phyloP scores from a whole-genome alignment of 2,329 filamentous ascomycete species.

The Fusarium vanettenii region DNA sequence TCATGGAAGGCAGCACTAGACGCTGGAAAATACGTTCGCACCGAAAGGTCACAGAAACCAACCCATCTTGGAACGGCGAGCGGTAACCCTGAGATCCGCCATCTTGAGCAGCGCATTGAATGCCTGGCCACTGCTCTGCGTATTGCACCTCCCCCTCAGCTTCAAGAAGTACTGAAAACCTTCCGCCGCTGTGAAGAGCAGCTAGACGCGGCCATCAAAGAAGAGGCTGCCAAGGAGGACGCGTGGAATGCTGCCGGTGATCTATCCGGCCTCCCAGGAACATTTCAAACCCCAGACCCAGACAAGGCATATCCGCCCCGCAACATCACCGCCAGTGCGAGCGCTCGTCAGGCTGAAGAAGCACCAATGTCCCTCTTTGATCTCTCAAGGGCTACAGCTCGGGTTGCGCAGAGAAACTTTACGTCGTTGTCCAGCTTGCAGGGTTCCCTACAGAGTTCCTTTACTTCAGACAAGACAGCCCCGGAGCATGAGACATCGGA shows the following conservation, averaged over 20 bases:
- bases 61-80: slow-evolving; percentile 71
- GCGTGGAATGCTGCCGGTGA: slow-evolving; percentile 77
- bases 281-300: slow-evolving; percentile 55
- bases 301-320: slow-evolving; percentile 43
- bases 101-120: slow-evolving; percentile 84
- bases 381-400: slow-evolving; percentile 70
- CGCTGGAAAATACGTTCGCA: slow-evolving; percentile 79
- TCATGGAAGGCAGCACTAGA: slow-evolving; percentile 84
- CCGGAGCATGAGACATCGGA: slow-evolving; percentile 39
- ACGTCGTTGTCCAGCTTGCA: slow-evolving; percentile 66
- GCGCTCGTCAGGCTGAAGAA: slow-evolving; percentile 59
- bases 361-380: slow-evolving; percentile 75
- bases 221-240: slow-evolving; percentile 75
- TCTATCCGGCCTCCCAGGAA: slow-evolving; percentile 66
- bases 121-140: slow-evolving; percentile 81
- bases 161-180: slow-evolving; percentile 80
- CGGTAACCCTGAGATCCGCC: slow-evolving; percentile 72
- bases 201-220: slow-evolving; percentile 72
- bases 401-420: slow-evolving; percentile 68
- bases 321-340: slow-evolving; percentile 49
- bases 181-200: slow-evolving; percentile 85
- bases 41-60: slow-evolving; percentile 62
- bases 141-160: slow-evolving; percentile 74
- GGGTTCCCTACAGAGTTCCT: slow-evolving; percentile 38
- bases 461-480: slow-evolving; percentile 20